Evolutionary conservation across 768 basidiomycete species (phyloP), one percentile per base, ranked within the genome.

Genomic region (Podaxis sp.): DNA sequence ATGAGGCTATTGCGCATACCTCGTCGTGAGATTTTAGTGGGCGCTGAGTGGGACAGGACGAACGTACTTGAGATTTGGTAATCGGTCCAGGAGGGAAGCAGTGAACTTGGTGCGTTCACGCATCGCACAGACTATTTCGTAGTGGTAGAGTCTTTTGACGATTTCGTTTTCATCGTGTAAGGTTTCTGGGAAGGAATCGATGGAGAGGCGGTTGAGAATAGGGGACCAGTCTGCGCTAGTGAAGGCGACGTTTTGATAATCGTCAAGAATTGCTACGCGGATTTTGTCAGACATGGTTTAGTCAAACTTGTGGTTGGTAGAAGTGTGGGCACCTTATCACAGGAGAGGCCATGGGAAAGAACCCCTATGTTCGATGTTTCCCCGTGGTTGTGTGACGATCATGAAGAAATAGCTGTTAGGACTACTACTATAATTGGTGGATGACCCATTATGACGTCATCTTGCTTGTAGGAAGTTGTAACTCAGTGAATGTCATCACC

Each of bases 51-150:
- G 21, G 10, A 27, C 3, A 57, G 46, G 16, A 61, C 42, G 14
- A 5, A 56, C 73, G 32, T 37, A 78, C 73, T 76, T 78, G 47
- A 90, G 76, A 51, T 83, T 83, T 5, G 86, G 86, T 36, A 90
- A 73, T 47, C 76, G 74, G 56, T 79, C 79, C 47, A 90, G 67
- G 9, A 87, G 63, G 0, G 77, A 72, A 5, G 73, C 68, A 5
- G 76, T 68, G 66, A 90, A 82, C 59, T 80, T 82, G 0, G 87
- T 88, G 32, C 88, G 74, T 64, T 89, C 88, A 54, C 87, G 75
- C 86, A 88, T 88, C 3, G 85, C 77, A 67, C 82, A 84, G 21
- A 89, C 75, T 46, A 90, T 78, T 4, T 81, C 69, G 68, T 82
- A 87, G 1, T 77, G 74, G 50, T 76, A 65, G 44, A 88, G 74